phyloP scores from a whole-genome alignment of 345 rosid genomes.

The Ailanthus altissimus region DNA sequence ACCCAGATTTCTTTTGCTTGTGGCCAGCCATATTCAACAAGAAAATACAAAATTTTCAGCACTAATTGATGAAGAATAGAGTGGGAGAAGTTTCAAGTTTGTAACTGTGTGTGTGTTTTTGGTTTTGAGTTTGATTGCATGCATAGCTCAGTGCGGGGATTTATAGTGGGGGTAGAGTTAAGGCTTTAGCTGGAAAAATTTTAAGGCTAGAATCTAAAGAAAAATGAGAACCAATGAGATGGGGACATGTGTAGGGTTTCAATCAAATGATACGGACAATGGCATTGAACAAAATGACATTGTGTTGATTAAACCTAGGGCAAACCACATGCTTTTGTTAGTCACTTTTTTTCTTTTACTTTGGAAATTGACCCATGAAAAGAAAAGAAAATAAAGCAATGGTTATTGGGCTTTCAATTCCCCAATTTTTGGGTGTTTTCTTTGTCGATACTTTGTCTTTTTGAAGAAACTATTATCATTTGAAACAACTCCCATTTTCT shows the following conservation, averaged over 20 bases:
- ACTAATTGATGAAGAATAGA: no score
- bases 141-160: not conserved
- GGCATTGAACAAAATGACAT: not conserved
- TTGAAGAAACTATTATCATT: not conserved
- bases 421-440: not conserved
- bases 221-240: not conserved
- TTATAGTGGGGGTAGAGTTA: not conserved
- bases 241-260: slow-evolving; percentile 10
- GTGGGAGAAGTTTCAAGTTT: not conserved
- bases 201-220: not conserved
- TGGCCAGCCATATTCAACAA: slow-evolving; percentile 36
- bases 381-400: not conserved
- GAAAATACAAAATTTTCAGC: no score
- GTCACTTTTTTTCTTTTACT: not conserved
- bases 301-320: not conserved
- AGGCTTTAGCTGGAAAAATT: not conserved
- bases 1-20: slow-evolving; percentile 26
- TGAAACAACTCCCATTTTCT: no score
- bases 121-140: not conserved
- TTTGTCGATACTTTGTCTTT: not conserved
- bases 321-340: not conserved
- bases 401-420: not conserved
- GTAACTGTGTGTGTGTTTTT: not conserved
- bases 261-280: not conserved
- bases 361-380: not conserved